Evolutionary conservation across 805 yeast species (phyloP).

Genomic region (Candida dajiaensis): DNA sequence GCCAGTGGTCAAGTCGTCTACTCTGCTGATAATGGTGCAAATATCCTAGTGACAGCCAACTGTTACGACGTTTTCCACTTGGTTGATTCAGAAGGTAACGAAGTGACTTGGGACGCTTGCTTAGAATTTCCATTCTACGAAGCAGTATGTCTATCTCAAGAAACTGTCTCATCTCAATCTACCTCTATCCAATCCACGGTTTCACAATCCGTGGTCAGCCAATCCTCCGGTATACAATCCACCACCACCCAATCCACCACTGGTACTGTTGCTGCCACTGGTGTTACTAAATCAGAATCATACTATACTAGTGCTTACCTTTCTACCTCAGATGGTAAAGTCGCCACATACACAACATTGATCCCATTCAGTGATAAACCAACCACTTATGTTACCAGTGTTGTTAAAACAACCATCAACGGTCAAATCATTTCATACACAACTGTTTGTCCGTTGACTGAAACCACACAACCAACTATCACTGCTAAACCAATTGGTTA

Average conservation of each 20-base stretch:
- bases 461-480: constrained; percentile 2
- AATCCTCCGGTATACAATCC: background rate
- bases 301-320: constrained; percentile 8
- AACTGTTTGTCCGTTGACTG: constrained; percentile 15
- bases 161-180: background rate
- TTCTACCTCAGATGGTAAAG: constrained; percentile 8
- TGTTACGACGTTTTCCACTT: constrained; percentile 20
- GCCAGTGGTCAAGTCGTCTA: constrained; percentile 19
- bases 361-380: constrained; percentile 10
- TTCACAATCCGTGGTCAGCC: background rate
- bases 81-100: constrained; percentile 9
- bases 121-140: constrained; percentile 22
- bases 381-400: constrained; percentile 10
- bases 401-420: constrained; percentile 13
- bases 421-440: constrained; percentile 11
- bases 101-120: constrained; percentile 20
- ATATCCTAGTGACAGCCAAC: constrained; percentile 18
- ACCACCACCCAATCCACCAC: constrained; percentile 4
- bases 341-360: constrained; percentile 15
- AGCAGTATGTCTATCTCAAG: constrained; percentile 9
- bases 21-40: constrained; percentile 8
- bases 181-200: background rate
- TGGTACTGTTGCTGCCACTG: constrained; percentile 3
- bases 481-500: constrained; percentile 12
- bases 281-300: background rate